Percentiles rank a stretch among this genome's conserved stretches.
Conservation (phyloP, 345 rosid genomes). For the Dipteronia sinensis region DNA sequence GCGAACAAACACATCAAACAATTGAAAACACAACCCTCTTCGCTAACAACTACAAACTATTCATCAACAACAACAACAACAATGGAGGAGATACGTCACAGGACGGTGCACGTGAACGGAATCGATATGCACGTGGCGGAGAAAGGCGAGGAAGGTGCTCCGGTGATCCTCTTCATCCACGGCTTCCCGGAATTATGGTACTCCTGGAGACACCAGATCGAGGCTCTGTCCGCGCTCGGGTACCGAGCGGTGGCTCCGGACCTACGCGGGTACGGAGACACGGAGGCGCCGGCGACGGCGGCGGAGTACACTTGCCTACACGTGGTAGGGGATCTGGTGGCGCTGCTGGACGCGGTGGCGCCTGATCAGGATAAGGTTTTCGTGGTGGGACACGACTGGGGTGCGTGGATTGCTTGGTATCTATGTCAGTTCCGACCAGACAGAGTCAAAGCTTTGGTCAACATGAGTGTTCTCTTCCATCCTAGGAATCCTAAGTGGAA, state of each 20-base stretch:
- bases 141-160: conserved; percentile 46
- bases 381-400: conserved; percentile 79
- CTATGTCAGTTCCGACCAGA: conserved; percentile 60
- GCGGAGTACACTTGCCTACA: conserved; percentile 49
- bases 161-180: conserved; percentile 65
- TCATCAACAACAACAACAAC: too few species aligned
- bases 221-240: conserved; percentile 56
- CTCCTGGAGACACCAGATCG: conserved; percentile 84
- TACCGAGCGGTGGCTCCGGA: conserved; percentile 87
- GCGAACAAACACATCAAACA: background rate
- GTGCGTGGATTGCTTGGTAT: conserved; percentile 66
- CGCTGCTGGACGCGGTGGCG: conserved; percentile 47
- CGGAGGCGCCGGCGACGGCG: conserved; percentile 54
- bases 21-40: too few species aligned
- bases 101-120: conserved; percentile 55
- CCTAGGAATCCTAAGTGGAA: conserved; percentile 58
- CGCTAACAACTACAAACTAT: too few species aligned
- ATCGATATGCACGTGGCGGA: conserved; percentile 77
- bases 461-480: conserved; percentile 43
- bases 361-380: conserved; percentile 44
- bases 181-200: conserved; percentile 94
- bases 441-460: conserved; percentile 66
- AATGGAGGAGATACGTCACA: conserved; percentile 62
- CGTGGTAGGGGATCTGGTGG: conserved; percentile 62
- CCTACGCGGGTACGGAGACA: conserved; percentile 79